Base-by-base conservation (phyloP, 2,329 filamentous ascomycete species). In the Stemphylium lycopersici region DNA sequence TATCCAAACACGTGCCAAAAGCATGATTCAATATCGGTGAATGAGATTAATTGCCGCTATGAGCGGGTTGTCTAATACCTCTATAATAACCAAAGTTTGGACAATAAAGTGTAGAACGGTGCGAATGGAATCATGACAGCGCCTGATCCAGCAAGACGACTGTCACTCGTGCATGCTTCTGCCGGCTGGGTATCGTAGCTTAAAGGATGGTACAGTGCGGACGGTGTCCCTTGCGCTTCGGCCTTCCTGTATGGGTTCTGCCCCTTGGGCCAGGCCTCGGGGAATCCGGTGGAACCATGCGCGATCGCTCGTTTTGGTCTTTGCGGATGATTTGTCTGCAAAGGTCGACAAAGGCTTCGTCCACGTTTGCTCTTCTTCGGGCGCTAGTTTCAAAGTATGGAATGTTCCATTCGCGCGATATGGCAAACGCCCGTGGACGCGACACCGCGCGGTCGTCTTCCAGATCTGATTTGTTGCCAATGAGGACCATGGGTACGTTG, bases 381-480 rank as follows among this genome's bases (percentile, higher is more conserved):
- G 92, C 92, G 59, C 90, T 93, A 32, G 92, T 89, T 78, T 96
- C 92, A 71, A 96, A 96, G 74, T 96, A 96, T 0, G 92, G 92
- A 32, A 90, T 90, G 65, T 87, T 87, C 92, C 92, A 96, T 69
- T 84, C 84, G 70, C 95, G 90, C n/a, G 90, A 92, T 59, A 96
- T 84, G 29, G 88, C 84, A 71, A 96, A 96, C 4, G 90, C 92
- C 65, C 87, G 87, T 58, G 89, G 88, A 46, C 91, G 85, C 11
- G 89, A 86, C 7, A 96, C 90, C 16, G 84, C 85, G 26, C 91
- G 87, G 72, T 93, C 90, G 71, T 96, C 91, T 76, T 95, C 91
- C 38, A 96, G 82, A 70, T 96, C 91, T 56, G 89, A 90, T 77
- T 96, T 96, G 81, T 96, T 96, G 59, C 91, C 91, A 41, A 96